Base-by-base conservation (phyloP, 139 green algal genomes). In the Picochlorum sp. region DNA sequence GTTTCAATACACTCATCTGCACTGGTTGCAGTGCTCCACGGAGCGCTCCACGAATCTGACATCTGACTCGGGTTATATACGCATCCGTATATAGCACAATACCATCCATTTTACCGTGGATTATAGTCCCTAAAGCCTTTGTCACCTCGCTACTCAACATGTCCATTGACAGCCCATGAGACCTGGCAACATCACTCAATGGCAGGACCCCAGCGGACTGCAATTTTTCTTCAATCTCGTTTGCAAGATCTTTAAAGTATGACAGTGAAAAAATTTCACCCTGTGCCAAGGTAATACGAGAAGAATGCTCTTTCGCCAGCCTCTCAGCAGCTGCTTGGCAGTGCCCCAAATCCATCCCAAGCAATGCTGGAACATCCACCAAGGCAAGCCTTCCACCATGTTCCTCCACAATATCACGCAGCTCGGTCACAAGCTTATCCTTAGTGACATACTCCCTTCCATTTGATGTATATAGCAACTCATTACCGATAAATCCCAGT, bases 381-480 rank as follows among this genome's bases (percentile, higher is more conserved):
- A 96, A 62, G 2, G 87, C 65, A 2, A 94, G 69, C 1, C 90
- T 66, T 7, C 90, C 87, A 5, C 87, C 88, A 7, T 81, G 63
- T 15, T 38, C 21, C 1, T 72, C 56, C 20, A 88, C 58, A 3
- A 73, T 62, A 0, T 65, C 69, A 6, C 23, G 7, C 6, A 92
- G 73, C 57, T 95, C 87, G 0, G 23, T 30, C 44, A 68, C 67
- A 49, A 93, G 60, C 7, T 79, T 75, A 10, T 82, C 77, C 13
- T 67, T 68, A 0, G 90, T 96, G 14, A 96, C 67, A 72, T 91
- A 96, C 63, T 94, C 88, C 28, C 78, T 80, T 21, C 90, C 90
- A 66, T 89, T 93, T 6, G 86, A 74, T 44, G 83, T 95, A 68
- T 95, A 78, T 44, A 95, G 78, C 61, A 96, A 64, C 9, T 87